Base-by-base conservation (phyloP, 2,329 filamentous ascomycete species). In the Exophiala aquamarina region DNA sequence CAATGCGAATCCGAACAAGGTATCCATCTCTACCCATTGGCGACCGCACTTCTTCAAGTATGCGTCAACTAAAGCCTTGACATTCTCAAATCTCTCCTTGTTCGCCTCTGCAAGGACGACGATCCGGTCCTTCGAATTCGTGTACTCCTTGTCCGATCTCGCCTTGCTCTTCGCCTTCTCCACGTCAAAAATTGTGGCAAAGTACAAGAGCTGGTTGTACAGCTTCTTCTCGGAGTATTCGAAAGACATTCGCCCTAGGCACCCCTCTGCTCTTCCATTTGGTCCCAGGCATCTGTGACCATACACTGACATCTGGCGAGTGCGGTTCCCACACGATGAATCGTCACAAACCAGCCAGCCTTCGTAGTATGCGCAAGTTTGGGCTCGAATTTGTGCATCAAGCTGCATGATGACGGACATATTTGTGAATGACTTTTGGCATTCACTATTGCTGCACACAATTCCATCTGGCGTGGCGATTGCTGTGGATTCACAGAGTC, bases 1-100 rank as follows among this genome's bases (percentile, higher is more conserved):
- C 48, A 58, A 44, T 3, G 73, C 75, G 70, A 80, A 77, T 54
- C 80, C 78, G 75, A 95, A 96, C 55, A 96, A 70, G 56, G 76
- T 84, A 68, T 93, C 89, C 91, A 95, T 96, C 58, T 89, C 86
- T 42, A 96, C 91, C 89, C 89, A 95, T 68, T 90, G 87, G 59
- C 89, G 76, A 19, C 91, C 91, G 67, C 90, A 95, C 72, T 92
- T 93, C 62, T 89, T 89, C 59, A 95, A 70, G 70, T 95, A 94
- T 62, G 74, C 82, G 56, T 92, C 89, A 4, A 95, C 88, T 11
- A 90, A 82, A 5, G 77, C 77, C 73, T 84, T 87, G 57, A 92
- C 72, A 0, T 87, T 89, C 9, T 70, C 79, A 64, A 97, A 97
- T 52, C 89, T 76, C 31, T 77, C 75, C 48, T 88, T 79, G 67